Base-by-base conservation (phyloP, 192 early-diverging fungal species). In the Coemansia reversa region DNA sequence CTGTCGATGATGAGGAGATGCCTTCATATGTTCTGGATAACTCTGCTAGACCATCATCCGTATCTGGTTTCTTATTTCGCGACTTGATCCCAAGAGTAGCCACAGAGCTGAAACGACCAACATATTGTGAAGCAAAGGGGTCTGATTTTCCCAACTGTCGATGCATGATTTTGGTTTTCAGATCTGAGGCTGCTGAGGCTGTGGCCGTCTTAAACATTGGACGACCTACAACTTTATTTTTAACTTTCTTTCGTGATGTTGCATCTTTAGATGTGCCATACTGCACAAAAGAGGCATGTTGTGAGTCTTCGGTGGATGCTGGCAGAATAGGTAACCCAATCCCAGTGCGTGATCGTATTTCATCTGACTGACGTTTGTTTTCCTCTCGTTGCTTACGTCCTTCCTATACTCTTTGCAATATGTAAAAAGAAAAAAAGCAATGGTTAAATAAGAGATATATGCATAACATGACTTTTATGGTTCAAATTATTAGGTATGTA, bases 301-400 rank as follows among this genome's bases (percentile, higher is more conserved):
- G 48, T 3, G 65, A 60, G 67, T 92, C 90, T 24, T 83, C 81
- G 4, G 58, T 24, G 16, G 67, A 51, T 42, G 75, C 77, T 4
- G 87, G 87, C 33, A 88, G 51, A 19, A 93, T 73, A 23, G 86
- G 72, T 30, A 92, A 62, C 4, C 75, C 51, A 8, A 93, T 71
- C n/a, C 79, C 75, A 49, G 84, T 83, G 53, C 89, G 86, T 47
- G 87, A 83, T 33, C 69, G 72, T 39, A 93, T 74, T 33, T 70
- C 74, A 4, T 73, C 53, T 3, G 77, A 59, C 18, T 86, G 85
- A 49, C 85, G 73, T 45, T 78, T 53, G 32, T 79, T 62, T 18
- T 52, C 69, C 51, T 86, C 80, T 5, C 79, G 74, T 16, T 63
- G 35, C 55, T 85, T 88, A 48, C 90, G 91, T 19, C 90, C 88